Evolutionary conservation across 768 basidiomycete genomes (phyloP), one percentile per base, ranked within the genome.

Genomic region (Filobasidium wieringae): DNA sequence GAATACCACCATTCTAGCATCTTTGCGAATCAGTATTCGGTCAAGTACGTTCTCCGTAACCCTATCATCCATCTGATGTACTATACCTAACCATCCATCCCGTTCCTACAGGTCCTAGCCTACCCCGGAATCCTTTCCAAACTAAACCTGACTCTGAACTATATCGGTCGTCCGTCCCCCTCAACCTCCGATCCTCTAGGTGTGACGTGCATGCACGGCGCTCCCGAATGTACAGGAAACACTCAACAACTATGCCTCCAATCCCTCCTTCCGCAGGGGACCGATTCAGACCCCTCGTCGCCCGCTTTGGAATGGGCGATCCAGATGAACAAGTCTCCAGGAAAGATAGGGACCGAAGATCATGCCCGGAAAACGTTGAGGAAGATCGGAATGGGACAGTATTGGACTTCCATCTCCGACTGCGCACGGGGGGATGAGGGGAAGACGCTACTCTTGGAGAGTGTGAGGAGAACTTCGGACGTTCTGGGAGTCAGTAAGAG

Each of bases 201-300:
- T n/a, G 81, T 86, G 30, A 79, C 75, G 32, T 95, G 91, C 74
- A 79, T 79, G 77, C 90, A 93, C 68, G 90, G 89, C 17, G 75
- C 76, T 4, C 72, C 79, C 53, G 91, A 96, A 73, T 95, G 91
- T 60, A 22, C 81, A 14, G 91, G 87, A 40, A 90, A 93, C 75
- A 81, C 89, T 17, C 86, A 95, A 59, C 84, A 95, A 69, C 78
- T 95, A 27, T 96, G 92, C 71, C 85, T 74, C 14, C 59, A 64
- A 53, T 53, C 62, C 19, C 49, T 59, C 43, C 51, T 66, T 55
- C 81, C 82, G 68, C 33, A n/a, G n/a, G n/a, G n/a, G n/a, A n/a
- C n/a, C n/a, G n/a, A n/a, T n/a, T n/a, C n/a, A n/a, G n/a, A n/a
- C n/a, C n/a, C n/a, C n/a, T n/a, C n/a, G n/a, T n/a, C n/a, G n/a